phyloP scores from a whole-genome alignment of 306 rosid species.

The Herpetospermum pedunculosum region DNA sequence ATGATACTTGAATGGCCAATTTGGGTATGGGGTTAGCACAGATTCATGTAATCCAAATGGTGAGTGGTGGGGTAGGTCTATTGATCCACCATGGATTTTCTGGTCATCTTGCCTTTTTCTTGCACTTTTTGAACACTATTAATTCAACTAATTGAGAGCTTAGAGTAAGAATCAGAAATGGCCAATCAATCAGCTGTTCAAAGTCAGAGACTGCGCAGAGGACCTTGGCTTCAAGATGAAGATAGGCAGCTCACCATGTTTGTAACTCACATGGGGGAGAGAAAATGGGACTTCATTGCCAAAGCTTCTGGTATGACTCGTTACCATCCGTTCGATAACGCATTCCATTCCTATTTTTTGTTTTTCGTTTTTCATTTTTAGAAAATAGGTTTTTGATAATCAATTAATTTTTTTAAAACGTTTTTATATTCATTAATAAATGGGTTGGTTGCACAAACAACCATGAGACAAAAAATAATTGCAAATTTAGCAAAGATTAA shows the following conservation, averaged over 20 bases:
- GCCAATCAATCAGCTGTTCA: constrained; percentile 20
- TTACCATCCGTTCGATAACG: no score
- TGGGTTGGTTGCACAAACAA: no score
- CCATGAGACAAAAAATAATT: no score
- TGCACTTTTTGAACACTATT: background rate
- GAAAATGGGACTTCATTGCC: constrained; percentile 63
- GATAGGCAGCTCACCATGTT: constrained; percentile 43
- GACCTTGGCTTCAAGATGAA: constrained; percentile 62
- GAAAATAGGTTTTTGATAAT: no score
- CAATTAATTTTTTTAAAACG: no score
- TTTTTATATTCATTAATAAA: no score
- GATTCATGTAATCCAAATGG: constrained; percentile 26
- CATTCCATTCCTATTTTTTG: no score
- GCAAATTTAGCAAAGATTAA: no score
- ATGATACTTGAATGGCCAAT: constrained; percentile 3
- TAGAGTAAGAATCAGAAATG: constrained; percentile 8
- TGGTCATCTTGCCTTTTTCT: constrained; percentile 10
- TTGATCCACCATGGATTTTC: constrained; percentile 20
- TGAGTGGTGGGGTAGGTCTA: constrained; percentile 19
- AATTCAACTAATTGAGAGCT: background rate
- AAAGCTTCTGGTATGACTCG: constrained; percentile 58
- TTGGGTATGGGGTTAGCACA: background rate
- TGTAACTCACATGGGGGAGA: constrained; percentile 39
- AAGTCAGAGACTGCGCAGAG: constrained; percentile 39
- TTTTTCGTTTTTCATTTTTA: no score